These are phyloP conservation scores for Vitis riparia DNA, from an alignment of 164 flowering plant genomes.

Conservation along the genomic window DNA sequence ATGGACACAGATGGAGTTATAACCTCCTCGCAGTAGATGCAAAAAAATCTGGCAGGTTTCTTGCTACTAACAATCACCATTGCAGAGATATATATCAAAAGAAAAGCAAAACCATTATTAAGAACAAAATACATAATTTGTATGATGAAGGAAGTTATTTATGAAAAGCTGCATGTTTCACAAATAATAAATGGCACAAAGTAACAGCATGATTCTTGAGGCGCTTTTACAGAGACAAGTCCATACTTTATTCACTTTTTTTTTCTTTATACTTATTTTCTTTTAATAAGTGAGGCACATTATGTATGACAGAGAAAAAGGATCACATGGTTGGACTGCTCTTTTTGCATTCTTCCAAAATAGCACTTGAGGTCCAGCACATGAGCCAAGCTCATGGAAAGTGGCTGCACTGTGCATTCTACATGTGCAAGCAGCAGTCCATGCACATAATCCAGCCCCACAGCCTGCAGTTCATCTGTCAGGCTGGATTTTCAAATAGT, in stretches of 20 bases:
- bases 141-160: neutral
- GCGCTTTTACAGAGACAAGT: no score
- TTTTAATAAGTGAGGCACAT: no score
- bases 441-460: conserved; percentile 19
- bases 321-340: conserved; percentile 10
- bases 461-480: conserved; percentile 10
- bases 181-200: no score
- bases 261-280: no score
- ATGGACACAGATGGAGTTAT: no score
- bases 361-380: conserved; percentile 9
- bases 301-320: no score
- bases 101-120: neutral
- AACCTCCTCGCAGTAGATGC: neutral
- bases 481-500: neutral
- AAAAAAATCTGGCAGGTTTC: neutral
- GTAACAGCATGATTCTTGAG: no score
- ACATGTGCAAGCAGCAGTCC: conserved; percentile 21
- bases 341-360: conserved; percentile 16
- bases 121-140: neutral
- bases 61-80: conserved; percentile 8
- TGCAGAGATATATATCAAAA: neutral
- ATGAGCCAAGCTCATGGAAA: conserved; percentile 26
- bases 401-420: conserved; percentile 22
- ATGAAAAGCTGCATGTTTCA: neutral
- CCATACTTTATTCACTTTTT: no score